These are phyloP conservation scores for Dioscorea cayenensis DNA, from an alignment of 116 monocot species.

Conservation along the genomic window DNA sequence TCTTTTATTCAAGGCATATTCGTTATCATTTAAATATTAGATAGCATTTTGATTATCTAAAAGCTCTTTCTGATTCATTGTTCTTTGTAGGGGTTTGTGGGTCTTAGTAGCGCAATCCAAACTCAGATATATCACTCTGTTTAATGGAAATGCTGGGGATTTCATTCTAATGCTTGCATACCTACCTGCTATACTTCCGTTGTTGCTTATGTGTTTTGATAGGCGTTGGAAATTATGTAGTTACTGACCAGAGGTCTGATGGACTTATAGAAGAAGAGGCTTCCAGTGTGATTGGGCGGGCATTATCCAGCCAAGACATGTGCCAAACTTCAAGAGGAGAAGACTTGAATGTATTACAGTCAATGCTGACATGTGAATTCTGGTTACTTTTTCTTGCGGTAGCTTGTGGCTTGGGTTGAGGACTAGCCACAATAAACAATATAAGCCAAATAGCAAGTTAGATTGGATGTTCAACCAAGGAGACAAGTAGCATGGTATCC, in stretches of 20 bases:
- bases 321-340: not conserved
- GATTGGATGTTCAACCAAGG: constrained; percentile 36
- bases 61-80: not conserved
- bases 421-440: constrained; percentile 79
- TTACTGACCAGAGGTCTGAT: not conserved
- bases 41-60: not conserved
- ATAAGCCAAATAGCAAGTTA: constrained; percentile 68
- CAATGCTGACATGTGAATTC: constrained; percentile 47
- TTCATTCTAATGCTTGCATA: constrained; percentile 67
- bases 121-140: constrained; percentile 50
- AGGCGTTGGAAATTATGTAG: not conserved
- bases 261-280: not conserved
- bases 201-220: constrained; percentile 61
- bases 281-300: not conserved
- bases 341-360: constrained; percentile 38
- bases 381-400: constrained; percentile 75
- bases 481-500: constrained; percentile 45
- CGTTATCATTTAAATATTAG: too few species aligned
- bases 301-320: not conserved
- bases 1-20: too few species aligned
- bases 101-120: constrained; percentile 83
- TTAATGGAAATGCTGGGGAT: constrained; percentile 28
- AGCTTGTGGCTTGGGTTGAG: constrained; percentile 82
- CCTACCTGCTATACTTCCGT: constrained; percentile 35
- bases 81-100: constrained; percentile 62